phyloP scores from a whole-genome alignment of 73 alveolate genomes.

The Blepharisma stoltei region DNA sequence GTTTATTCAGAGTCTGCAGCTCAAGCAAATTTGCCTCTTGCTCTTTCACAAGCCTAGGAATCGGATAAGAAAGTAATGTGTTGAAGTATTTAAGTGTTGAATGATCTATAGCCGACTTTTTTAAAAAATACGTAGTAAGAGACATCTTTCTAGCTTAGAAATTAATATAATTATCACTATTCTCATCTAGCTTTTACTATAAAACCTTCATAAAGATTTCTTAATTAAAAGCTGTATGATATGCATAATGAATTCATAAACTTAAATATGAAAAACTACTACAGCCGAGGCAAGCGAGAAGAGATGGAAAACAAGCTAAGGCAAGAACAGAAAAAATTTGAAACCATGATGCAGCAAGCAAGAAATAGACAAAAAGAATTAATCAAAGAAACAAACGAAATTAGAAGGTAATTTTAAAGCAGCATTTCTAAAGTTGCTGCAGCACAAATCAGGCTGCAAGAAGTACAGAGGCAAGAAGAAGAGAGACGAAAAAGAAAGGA shows the following conservation, averaged over 20 bases:
- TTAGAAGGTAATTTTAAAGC: neutral
- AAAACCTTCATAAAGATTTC: too few relatives aligned
- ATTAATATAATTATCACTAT: too few relatives aligned
- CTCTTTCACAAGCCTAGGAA: neutral
- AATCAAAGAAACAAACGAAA: neutral
- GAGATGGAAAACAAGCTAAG: slow-evolving; percentile 15
- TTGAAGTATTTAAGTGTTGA: neutral
- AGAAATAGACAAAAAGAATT: neutral
- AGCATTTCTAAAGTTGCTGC: slow-evolving; percentile 9
- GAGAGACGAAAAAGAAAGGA: neutral
- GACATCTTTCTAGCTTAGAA: too few relatives aligned
- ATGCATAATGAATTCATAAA: too few relatives aligned
- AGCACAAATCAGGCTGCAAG: slow-evolving; percentile 22
- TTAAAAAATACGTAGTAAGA: too few relatives aligned
- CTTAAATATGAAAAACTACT: slow-evolving; percentile 4
- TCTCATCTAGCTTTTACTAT: too few relatives aligned
- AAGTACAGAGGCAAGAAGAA: slow-evolving; percentile 19
- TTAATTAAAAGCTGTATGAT: too few relatives aligned
- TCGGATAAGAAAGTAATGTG: neutral
- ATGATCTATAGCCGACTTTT: too few relatives aligned
- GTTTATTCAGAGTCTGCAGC: neutral
- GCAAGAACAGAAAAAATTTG: slow-evolving; percentile 14
- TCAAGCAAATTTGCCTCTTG: neutral
- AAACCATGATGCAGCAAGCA: neutral
- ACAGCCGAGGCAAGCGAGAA: slow-evolving; percentile 4